phyloP scores from a whole-genome alignment of 805 yeast species.

The Suhomyces canberraensis region DNA sequence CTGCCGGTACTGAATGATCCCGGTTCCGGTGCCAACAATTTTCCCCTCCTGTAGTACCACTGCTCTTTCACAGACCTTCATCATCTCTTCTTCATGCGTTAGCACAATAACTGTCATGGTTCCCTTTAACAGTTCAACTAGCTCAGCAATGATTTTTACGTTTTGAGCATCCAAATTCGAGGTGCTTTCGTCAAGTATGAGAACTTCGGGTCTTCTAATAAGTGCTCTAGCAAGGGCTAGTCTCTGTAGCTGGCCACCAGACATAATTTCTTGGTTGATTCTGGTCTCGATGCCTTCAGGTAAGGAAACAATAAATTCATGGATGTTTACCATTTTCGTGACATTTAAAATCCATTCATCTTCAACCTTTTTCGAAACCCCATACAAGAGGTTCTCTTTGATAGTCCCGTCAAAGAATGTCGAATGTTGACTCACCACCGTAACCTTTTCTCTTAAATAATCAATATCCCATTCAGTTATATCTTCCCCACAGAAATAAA shows the following conservation, averaged over 20 bases:
- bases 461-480: slow-evolving; percentile 44
- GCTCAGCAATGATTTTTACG: slow-evolving; percentile 44
- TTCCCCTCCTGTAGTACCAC: slow-evolving; percentile 49
- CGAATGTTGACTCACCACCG: slow-evolving; percentile 76
- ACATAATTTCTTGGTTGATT: slow-evolving; percentile 56
- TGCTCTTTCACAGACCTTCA: slow-evolving; percentile 52
- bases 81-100: slow-evolving; percentile 72
- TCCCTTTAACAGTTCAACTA: slow-evolving; percentile 41
- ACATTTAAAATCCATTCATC: slow-evolving; percentile 30
- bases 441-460: slow-evolving; percentile 50
- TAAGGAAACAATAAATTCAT: slow-evolving; percentile 51
- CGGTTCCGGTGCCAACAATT: too few relatives aligned
- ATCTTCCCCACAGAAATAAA: slow-evolving; percentile 47
- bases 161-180: slow-evolving; percentile 77
- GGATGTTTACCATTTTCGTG: slow-evolving; percentile 47
- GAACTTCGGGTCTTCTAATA: slow-evolving; percentile 57
- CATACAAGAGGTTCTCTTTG: slow-evolving; percentile 67
- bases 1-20: too few relatives aligned
- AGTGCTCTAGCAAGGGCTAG: slow-evolving; percentile 81
- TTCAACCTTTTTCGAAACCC: slow-evolving; percentile 23
- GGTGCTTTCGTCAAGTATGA: slow-evolving; percentile 87
- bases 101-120: slow-evolving; percentile 51
- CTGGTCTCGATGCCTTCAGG: slow-evolving; percentile 59
- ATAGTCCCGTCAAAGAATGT: slow-evolving; percentile 71
- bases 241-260: slow-evolving; percentile 92